These are phyloP conservation scores for Pestalotiopsis sp. DNA, from an alignment of 2,329 filamentous ascomycete genomes.

Conservation along the genomic window DNA sequence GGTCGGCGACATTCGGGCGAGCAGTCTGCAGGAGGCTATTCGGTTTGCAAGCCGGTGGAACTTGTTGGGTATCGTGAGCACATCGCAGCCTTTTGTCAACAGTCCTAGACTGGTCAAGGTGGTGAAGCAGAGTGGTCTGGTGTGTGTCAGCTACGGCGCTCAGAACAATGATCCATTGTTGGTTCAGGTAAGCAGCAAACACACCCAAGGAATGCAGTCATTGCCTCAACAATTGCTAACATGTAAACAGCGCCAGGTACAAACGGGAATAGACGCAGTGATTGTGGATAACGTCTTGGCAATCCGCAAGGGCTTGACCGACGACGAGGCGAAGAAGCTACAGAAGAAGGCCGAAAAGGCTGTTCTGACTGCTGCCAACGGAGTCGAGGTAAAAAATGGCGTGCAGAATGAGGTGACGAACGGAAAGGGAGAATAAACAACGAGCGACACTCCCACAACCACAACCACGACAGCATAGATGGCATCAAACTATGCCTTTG, in stretches of 20 bases:
- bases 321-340: conserved; percentile 28
- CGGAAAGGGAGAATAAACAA: background rate
- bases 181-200: conserved; percentile 70
- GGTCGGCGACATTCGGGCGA: conserved; percentile 88
- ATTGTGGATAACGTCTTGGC: conserved; percentile 95
- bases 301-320: conserved; percentile 85
- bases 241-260: conserved; percentile 72
- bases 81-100: conserved; percentile 85
- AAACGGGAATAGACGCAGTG: conserved; percentile 94
- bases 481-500: background rate
- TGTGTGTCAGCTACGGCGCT: conserved; percentile 93
- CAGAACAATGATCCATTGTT: conserved; percentile 86
- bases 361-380: background rate
- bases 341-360: conserved; percentile 10
- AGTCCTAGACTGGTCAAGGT: conserved; percentile 88
- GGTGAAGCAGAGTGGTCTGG: conserved; percentile 90
- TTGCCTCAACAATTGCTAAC: background rate
- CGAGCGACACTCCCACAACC: background rate
- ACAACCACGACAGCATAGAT: background rate
- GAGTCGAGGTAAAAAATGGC: background rate
- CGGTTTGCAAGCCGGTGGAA: conserved; percentile 96
- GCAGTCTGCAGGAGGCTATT: conserved; percentile 91
- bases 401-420: background rate
- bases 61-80: conserved; percentile 84
- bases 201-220: background rate